A percentile compares a stretch with the other conserved stretches of the same genome.
Evolutionary conservation across 345 rosid genomes (phyloP).

Genomic region (Reutealis trisperma): DNA sequence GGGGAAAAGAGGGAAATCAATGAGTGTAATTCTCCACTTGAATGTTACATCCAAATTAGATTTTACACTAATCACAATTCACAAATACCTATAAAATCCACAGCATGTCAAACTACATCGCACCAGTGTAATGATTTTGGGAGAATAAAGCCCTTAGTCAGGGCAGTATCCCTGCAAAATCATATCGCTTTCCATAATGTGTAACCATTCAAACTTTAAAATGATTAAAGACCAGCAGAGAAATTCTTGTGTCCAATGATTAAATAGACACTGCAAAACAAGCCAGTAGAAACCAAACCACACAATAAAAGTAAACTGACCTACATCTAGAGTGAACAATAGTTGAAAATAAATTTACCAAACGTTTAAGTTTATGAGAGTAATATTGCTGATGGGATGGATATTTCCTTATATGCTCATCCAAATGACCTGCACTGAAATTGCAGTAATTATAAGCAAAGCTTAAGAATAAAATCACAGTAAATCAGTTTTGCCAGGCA

Average conservation of each 20-base stretch:
- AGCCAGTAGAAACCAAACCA: not conserved
- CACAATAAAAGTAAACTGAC: not conserved
- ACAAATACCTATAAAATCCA: not conserved
- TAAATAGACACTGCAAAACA: not conserved
- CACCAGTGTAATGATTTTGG: not conserved
- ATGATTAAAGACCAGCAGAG: not conserved
- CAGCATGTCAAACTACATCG: not conserved
- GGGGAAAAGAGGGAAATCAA: not conserved
- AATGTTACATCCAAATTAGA: not conserved
- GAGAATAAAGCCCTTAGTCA: not conserved
- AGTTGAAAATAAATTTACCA: slow-evolving; percentile 38
- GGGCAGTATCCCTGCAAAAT: not conserved
- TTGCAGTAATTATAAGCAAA: slow-evolving; percentile 12
- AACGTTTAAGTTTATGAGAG: slow-evolving; percentile 69
- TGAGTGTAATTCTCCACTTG: not conserved
- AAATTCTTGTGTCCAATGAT: not conserved
- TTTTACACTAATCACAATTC: not conserved
- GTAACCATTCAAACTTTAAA: not conserved
- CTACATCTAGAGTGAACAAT: not conserved
- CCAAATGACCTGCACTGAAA: slow-evolving; percentile 73
- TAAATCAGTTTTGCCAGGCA: not conserved
- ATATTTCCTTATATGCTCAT: slow-evolving; percentile 52
- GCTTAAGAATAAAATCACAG: slow-evolving; percentile 7
- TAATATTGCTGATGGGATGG: slow-evolving; percentile 55
- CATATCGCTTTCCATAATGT: not conserved